These are phyloP conservation scores for Scheffersomyces stipitis DNA, from an alignment of 805 yeast species.

Conservation along the genomic window DNA sequence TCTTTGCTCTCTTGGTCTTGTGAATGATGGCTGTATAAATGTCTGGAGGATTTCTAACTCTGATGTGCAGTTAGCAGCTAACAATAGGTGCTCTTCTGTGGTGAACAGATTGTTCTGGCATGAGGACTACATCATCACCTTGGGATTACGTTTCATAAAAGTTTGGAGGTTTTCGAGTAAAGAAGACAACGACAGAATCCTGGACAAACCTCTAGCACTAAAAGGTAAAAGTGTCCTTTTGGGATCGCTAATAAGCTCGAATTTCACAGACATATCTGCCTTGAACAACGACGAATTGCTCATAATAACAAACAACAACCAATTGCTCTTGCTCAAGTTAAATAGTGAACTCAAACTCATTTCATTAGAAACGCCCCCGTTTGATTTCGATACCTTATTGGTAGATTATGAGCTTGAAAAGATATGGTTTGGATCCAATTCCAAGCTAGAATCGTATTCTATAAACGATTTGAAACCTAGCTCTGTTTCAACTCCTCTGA, in stretches of 20 bases:
- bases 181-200: not conserved
- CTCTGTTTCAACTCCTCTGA: not conserved
- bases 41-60: constrained; percentile 50
- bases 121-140: constrained; percentile 47
- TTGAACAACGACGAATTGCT: constrained; percentile 37
- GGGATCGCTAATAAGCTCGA: constrained; percentile 48
- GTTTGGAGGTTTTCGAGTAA: constrained; percentile 49
- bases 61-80: constrained; percentile 37
- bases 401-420: constrained; percentile 16
- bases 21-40: constrained; percentile 66
- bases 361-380: constrained; percentile 13
- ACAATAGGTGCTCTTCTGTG: constrained; percentile 63
- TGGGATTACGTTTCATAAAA: constrained; percentile 62
- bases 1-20: constrained; percentile 63
- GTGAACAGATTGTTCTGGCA: constrained; percentile 61
- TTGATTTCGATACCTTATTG: constrained; percentile 15
- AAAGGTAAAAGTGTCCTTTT: constrained; percentile 62
- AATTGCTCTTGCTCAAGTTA: constrained; percentile 28
- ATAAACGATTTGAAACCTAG: constrained; percentile 12
- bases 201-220: constrained; percentile 19
- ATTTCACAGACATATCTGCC: constrained; percentile 44
- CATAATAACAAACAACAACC: constrained; percentile 31
- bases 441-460: constrained; percentile 6
- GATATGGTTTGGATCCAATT: constrained; percentile 27
- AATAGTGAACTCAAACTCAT: constrained; percentile 20